Conservation (phyloP, 2,329 filamentous ascomycete species). For the Fusarium camptoceras region DNA sequence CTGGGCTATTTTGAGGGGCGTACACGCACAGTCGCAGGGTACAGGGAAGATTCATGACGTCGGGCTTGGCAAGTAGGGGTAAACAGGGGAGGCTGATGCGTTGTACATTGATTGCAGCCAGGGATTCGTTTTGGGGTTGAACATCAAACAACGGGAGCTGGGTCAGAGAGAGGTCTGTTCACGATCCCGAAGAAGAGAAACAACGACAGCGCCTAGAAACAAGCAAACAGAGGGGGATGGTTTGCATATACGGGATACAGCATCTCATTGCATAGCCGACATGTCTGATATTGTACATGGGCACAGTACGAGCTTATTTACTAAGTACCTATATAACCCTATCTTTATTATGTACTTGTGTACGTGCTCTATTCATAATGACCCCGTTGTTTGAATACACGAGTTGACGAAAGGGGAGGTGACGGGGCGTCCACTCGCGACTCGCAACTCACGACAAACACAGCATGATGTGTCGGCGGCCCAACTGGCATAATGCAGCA, state of each 20-base stretch:
- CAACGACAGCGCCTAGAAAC: constrained; percentile 33
- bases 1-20: constrained; percentile 37
- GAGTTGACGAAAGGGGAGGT: constrained; percentile 25
- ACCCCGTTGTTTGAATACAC: constrained; percentile 20
- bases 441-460: constrained; percentile 33
- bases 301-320: constrained; percentile 7
- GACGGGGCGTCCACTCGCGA: constrained; percentile 45
- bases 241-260: constrained; percentile 1
- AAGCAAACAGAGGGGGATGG: constrained; percentile 10
- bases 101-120: constrained; percentile 38
- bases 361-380: constrained; percentile 19
- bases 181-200: constrained; percentile 43
- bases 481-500: constrained; percentile 31
- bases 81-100: constrained; percentile 30
- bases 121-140: constrained; percentile 31
- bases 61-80: constrained; percentile 30
- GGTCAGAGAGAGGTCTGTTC: constrained; percentile 48
- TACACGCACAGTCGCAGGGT: constrained; percentile 45
- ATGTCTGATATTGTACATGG: constrained; percentile 15
- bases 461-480: constrained; percentile 37
- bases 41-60: constrained; percentile 45
- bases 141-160: constrained; percentile 36
- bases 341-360: neutral
- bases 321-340: constrained; percentile 22
- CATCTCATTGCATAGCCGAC: constrained; percentile 6